A percentile compares a stretch with the other conserved stretches of the same genome.
These are phyloP conservation scores for Ceratocystis alfenasii DNA, from an alignment of 2,329 filamentous ascomycete genomes.

Conservation along the genomic window DNA sequence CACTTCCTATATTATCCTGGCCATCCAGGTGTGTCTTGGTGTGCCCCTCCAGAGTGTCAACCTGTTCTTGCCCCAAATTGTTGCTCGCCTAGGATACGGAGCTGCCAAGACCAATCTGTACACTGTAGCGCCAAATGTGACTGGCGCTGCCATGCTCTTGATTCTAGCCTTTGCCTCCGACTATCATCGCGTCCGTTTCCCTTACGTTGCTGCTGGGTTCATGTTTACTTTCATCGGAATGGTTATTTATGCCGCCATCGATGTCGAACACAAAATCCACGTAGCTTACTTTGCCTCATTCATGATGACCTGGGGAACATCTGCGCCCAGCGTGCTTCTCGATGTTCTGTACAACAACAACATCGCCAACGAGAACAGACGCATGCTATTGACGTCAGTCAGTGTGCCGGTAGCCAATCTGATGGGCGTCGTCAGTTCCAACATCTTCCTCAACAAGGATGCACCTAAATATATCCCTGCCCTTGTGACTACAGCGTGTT, in stretches of 20 bases:
- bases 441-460: conserved; percentile 55
- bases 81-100: conserved; percentile 37
- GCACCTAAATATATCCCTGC: conserved; percentile 56
- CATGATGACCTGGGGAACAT: conserved; percentile 74
- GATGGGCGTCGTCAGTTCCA: conserved; percentile 58
- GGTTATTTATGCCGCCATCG: conserved; percentile 63
- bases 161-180: conserved; percentile 62
- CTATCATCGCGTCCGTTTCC: conserved; percentile 51
- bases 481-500: conserved; percentile 51
- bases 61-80: conserved; percentile 45
- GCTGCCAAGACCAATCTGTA: conserved; percentile 60
- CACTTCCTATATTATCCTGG: conserved; percentile 38
- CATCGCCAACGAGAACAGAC: conserved; percentile 61
- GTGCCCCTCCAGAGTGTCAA: conserved; percentile 45
- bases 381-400: conserved; percentile 57
- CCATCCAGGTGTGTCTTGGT: conserved; percentile 48
- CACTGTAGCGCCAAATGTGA: conserved; percentile 68
- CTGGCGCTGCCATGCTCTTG: conserved; percentile 59
- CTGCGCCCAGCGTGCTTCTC: conserved; percentile 59
- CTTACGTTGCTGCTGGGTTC: conserved; percentile 64
- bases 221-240: conserved; percentile 64
- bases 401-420: conserved; percentile 64
- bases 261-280: conserved; percentile 47
- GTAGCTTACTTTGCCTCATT: conserved; percentile 66
- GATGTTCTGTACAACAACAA: conserved; percentile 68